Base-by-base conservation (phyloP, 2,329 filamentous ascomycete species). In the Colletotrichum scovillei region DNA sequence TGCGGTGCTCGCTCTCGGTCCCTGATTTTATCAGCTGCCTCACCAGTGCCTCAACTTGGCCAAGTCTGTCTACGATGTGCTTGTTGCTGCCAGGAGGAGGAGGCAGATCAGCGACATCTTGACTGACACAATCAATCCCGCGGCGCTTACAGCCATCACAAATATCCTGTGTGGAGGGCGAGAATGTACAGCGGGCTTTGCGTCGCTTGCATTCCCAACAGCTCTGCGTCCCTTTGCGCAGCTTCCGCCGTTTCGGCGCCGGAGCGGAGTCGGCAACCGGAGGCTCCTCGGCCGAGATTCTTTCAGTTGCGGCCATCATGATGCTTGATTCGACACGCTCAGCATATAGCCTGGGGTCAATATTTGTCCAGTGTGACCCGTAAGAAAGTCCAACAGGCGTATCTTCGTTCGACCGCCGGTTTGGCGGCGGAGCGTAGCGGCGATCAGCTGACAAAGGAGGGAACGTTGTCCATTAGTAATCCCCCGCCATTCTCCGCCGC, bases 71-170 rank as follows among this genome's bases (percentile, higher is more conserved):
- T 2, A 63, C 68, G 12, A 81, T 77, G 19, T 86, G 82, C 28
- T 69, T 69, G 14, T 63, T 68, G 24, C 57, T 53, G 24, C 65
- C 69, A 11, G 65, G 38, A 26, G 69, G 69, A 6, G 69, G 69
- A 1, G 82, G 80, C 22, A 83, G 82, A 63, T 88, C 86, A 1
- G 66, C 49, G 8, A 26, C 16, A 22, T 70, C 70, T 73, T 90
- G 88, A 67, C 86, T 83, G 58, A 88, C 76, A 68, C 88, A 89
- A 35, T 76, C 76, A 0, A 81, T 80, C 0, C 83, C 81, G 0
- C 88, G 84, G 8, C 84, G 79, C 28, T 81, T 79, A 73, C 88
- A 91, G 2, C 62, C 59, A n/a, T 66, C 72, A 16, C 72, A 74
- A 8, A 59, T 14, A 2, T 57, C 8, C 19, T 59, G 35, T 0